Percentiles rank a stretch among this genome's conserved stretches.
Evolutionary conservation across 371 early-diverging fungal genomes (phyloP).

Genomic region (Mucor saturninus): DNA sequence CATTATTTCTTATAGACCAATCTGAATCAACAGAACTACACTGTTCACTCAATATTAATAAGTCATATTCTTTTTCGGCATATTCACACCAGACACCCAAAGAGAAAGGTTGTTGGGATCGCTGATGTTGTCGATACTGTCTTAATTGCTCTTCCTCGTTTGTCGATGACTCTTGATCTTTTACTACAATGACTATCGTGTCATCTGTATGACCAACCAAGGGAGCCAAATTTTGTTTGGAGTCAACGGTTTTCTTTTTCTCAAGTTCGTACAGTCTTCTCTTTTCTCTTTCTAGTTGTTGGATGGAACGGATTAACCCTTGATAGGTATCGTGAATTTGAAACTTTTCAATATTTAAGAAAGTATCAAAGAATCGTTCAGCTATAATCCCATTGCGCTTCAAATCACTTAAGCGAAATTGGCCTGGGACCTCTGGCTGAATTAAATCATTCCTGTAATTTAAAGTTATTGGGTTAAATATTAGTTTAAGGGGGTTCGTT

Average conservation of each 20-base stretch:
- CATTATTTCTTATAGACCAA: conserved; percentile 2
- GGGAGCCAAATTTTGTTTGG: neutral
- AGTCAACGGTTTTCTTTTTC: neutral
- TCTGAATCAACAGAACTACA: conserved; percentile 6
- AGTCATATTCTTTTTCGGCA: conserved; percentile 26
- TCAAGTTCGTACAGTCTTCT: conserved; percentile 11
- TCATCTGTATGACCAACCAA: neutral
- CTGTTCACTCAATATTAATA: conserved; percentile 22
- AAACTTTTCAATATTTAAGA: conserved; percentile 49
- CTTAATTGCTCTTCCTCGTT: neutral
- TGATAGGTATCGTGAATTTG: conserved; percentile 52
- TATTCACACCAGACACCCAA: conserved; percentile 27
- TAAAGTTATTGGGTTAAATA: conserved; percentile 24
- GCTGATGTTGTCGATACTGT: neutral
- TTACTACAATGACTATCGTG: neutral
- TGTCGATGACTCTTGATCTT: neutral
- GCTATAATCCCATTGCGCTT: conserved; percentile 49
- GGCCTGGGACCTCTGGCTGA: conserved; percentile 42
- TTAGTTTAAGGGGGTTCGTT: neutral
- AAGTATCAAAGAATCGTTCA: conserved; percentile 57
- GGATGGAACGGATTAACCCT: conserved; percentile 39
- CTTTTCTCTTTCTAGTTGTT: conserved; percentile 31
- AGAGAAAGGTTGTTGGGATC: conserved; percentile 1
- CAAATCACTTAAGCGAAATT: conserved; percentile 44
- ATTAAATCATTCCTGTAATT: conserved; percentile 50